A percentile compares a stretch with the other conserved stretches of the same genome.
Evolutionary conservation across 495 filamentous ascomycete species (phyloP).

Genomic region (Trichoderma gamsii): DNA sequence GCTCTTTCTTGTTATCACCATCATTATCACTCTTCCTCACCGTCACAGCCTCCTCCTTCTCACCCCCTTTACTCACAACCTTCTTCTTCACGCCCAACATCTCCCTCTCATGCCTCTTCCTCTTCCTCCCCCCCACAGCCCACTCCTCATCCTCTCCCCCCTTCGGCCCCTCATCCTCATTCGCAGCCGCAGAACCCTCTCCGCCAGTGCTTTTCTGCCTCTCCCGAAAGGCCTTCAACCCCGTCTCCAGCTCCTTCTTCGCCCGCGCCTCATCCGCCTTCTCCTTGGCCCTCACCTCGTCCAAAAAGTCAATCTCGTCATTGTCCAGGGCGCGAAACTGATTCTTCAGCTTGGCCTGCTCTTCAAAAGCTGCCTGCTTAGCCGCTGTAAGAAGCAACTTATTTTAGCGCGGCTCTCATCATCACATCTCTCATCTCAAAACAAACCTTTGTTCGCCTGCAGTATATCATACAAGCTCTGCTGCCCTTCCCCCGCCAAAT

Average conservation of each 20-base stretch:
- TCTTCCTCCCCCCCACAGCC: slow-evolving; percentile 16
- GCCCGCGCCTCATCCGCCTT: slow-evolving; percentile 65
- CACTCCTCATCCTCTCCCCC: slow-evolving; percentile 25
- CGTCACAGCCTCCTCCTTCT: background rate
- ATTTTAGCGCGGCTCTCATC: background rate
- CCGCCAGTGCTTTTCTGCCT: slow-evolving; percentile 55
- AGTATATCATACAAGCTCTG: slow-evolving; percentile 81
- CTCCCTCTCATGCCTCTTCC: slow-evolving; percentile 27
- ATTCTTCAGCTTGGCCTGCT: slow-evolving; percentile 77
- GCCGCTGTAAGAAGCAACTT: slow-evolving; percentile 51
- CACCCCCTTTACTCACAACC: slow-evolving; percentile 18
- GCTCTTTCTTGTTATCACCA: slow-evolving; percentile 25
- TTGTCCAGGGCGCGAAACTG: slow-evolving; percentile 93
- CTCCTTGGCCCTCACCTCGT: slow-evolving; percentile 64
- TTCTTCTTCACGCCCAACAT: slow-evolving; percentile 23
- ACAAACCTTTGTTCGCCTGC: slow-evolving; percentile 85
- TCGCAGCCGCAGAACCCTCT: slow-evolving; percentile 29
- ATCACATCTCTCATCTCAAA: background rate
- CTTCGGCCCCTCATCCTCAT: slow-evolving; percentile 24
- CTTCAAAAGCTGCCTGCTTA: slow-evolving; percentile 95
- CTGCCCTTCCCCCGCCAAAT: slow-evolving; percentile 48
- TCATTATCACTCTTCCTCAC: slow-evolving; percentile 28
- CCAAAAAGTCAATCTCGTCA: slow-evolving; percentile 88
- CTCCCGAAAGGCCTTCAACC: slow-evolving; percentile 62
- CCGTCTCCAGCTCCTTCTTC: slow-evolving; percentile 67